phyloP scores from a whole-genome alignment of 192 early-diverging fungal genomes.

The Borealophlyctis nickersoniae region DNA sequence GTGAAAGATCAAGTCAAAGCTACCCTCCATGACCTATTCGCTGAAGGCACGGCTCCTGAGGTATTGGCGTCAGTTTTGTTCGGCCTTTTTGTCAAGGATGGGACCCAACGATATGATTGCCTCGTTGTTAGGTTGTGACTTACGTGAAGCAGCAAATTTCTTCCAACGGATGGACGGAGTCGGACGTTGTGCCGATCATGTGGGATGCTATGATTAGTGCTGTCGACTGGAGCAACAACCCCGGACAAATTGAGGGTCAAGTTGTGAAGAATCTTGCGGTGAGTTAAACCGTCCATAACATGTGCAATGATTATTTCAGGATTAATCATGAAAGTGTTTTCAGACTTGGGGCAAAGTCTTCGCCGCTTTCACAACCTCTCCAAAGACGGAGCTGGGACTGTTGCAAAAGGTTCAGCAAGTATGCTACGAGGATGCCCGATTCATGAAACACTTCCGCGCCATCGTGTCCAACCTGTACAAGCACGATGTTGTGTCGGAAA shows the following conservation, averaged over 20 bases:
- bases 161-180: conserved; percentile 72
- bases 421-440: conserved; percentile 84
- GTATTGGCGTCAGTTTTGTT: too few species aligned
- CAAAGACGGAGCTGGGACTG: conserved; percentile 83
- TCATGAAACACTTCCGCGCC: conserved; percentile 81
- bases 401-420: conserved; percentile 81
- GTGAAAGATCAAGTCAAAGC: conserved; percentile 64
- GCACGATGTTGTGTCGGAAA: conserved; percentile 85
- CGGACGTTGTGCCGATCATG: conserved; percentile 67
- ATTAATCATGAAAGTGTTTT: neutral
- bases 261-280: conserved; percentile 38
- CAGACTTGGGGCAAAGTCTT: conserved; percentile 74
- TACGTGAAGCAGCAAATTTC: conserved; percentile 66
- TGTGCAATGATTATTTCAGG: neutral
- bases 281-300: neutral
- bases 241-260: conserved; percentile 83
- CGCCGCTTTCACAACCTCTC: conserved; percentile 68
- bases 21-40: conserved; percentile 59
- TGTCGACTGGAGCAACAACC: conserved; percentile 72
- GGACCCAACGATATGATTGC: too few species aligned
- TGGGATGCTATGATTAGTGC: conserved; percentile 83
- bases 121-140: conserved; percentile 50
- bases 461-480: conserved; percentile 84
- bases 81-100: too few species aligned
- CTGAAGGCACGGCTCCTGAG: conserved; percentile 45